Evolutionary conservation across 208 protist species (phyloP).

Genomic region (Vickermania ingenoplastis): DNA sequence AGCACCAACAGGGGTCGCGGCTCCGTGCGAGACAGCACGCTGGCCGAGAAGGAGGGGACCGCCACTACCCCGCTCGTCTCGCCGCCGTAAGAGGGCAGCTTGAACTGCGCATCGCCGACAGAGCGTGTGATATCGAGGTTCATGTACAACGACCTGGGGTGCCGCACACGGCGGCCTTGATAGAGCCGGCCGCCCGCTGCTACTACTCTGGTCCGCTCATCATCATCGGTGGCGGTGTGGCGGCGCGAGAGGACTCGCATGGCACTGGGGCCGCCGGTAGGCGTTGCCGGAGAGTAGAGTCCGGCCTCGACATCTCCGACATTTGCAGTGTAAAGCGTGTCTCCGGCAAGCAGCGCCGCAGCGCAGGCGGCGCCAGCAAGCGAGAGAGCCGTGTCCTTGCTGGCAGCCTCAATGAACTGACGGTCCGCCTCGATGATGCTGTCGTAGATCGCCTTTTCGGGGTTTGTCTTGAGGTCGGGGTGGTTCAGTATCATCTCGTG

Average conservation of each 20-base stretch:
- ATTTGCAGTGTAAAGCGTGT: slow-evolving; percentile 30
- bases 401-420: slow-evolving; percentile 18
- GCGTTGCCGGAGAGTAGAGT: slow-evolving; percentile 16
- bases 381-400: slow-evolving; percentile 22
- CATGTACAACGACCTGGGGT: slow-evolving; percentile 28
- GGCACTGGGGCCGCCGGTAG: slow-evolving; percentile 12
- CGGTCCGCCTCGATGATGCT: slow-evolving; percentile 60
- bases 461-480: slow-evolving; percentile 16
- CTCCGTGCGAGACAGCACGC: slow-evolving; percentile 6
- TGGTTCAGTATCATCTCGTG: slow-evolving; percentile 20
- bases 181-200: slow-evolving; percentile 48
- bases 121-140: slow-evolving; percentile 64
- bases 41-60: slow-evolving; percentile 14
- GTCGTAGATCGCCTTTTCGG: slow-evolving; percentile 20
- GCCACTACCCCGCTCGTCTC: slow-evolving; percentile 22
- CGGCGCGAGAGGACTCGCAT: slow-evolving; percentile 27
- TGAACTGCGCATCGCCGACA: slow-evolving; percentile 75
- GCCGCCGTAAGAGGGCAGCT: slow-evolving; percentile 17
- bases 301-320: slow-evolving; percentile 41
- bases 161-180: slow-evolving; percentile 58
- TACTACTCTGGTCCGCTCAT: slow-evolving; percentile 48
- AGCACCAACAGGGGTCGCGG: slow-evolving; percentile 21
- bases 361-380: slow-evolving; percentile 8
- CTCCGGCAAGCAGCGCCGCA: slow-evolving; percentile 27
- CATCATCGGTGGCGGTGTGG: slow-evolving; percentile 19